Conservation (phyloP, 2,329 filamentous ascomycete species). For the Trichoderma simmonsii region DNA sequence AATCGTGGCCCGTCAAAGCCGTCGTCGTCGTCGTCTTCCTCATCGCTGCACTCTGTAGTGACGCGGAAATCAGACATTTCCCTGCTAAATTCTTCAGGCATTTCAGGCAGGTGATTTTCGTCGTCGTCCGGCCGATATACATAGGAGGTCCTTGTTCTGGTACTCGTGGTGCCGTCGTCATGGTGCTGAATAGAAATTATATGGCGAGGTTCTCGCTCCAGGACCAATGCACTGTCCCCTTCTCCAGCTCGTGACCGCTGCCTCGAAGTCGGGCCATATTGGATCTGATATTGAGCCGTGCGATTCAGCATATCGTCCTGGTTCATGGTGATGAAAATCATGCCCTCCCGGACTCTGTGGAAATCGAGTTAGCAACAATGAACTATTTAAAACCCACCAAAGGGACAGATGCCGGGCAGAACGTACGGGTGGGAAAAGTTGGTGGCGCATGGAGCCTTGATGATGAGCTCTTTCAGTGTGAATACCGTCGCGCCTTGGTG, state of each 20-base stretch:
- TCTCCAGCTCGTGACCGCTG: slow-evolving; percentile 21
- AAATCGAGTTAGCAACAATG: slow-evolving; percentile 28
- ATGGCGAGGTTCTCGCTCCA: slow-evolving; percentile 28
- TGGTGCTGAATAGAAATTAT: slow-evolving; percentile 53
- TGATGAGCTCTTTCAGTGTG: slow-evolving; percentile 78
- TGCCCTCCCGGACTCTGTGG: slow-evolving; percentile 77
- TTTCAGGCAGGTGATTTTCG: slow-evolving; percentile 50
- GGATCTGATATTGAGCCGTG: slow-evolving; percentile 73
- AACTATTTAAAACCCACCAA: neutral
- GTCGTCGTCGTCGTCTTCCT: slow-evolving; percentile 49
- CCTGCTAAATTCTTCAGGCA: slow-evolving; percentile 53
- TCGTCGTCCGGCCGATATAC: slow-evolving; percentile 39
- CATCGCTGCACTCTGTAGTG: slow-evolving; percentile 59
- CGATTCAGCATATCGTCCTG: slow-evolving; percentile 70
- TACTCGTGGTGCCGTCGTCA: slow-evolving; percentile 49
- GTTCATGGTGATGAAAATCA: slow-evolving; percentile 88
- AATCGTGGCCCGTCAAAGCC: slow-evolving; percentile 26
- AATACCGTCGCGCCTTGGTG: slow-evolving; percentile 81
- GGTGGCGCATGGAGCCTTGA: slow-evolving; percentile 71
- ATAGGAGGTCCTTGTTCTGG: slow-evolving; percentile 45
- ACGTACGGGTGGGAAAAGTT: slow-evolving; percentile 86
- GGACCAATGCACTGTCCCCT: slow-evolving; percentile 20
- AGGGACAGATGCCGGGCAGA: neutral
- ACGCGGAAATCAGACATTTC: slow-evolving; percentile 50
- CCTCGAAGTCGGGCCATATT: slow-evolving; percentile 47